A percentile compares a stretch with the other conserved stretches of the same genome.
Conservation (phyloP, 306 rosid species). For the Elaeagnus macrophylla region DNA sequence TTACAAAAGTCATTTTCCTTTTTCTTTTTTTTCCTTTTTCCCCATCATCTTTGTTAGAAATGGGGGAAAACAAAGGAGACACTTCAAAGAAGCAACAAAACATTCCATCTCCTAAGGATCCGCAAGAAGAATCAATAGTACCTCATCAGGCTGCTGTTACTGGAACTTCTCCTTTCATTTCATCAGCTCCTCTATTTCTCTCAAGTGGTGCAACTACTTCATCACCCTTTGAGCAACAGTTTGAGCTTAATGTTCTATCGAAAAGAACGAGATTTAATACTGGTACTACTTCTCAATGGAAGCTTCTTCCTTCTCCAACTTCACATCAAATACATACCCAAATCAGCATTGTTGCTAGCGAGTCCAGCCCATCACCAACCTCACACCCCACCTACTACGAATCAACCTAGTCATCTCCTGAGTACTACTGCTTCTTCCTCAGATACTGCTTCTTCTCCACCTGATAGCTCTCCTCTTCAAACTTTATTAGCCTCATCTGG, state of each 20-base stretch:
- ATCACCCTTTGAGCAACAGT: constrained; percentile 44
- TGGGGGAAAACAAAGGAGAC: constrained; percentile 71
- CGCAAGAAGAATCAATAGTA: constrained; percentile 43
- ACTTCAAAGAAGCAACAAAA: constrained; percentile 50
- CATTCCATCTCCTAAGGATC: constrained; percentile 47
- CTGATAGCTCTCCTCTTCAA: constrained; percentile 45
- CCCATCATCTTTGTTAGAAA: constrained; percentile 37
- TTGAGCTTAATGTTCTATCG: constrained; percentile 44
- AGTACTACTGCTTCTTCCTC: constrained; percentile 47
- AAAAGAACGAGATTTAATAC: constrained; percentile 54
- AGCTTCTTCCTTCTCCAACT: constrained; percentile 62
- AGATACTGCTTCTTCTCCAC: constrained; percentile 67
- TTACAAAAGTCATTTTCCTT: constrained; percentile 1
- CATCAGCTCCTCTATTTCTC: constrained; percentile 43
- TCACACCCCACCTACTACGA: constrained; percentile 7
- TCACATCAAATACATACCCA: constrained; percentile 46
- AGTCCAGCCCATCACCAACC: constrained; percentile 62
- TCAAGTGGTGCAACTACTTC: constrained; percentile 42
- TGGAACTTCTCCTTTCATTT: constrained; percentile 10
- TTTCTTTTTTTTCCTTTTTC: background rate
- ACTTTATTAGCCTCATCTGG: constrained; percentile 33
- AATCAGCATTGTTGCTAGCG: constrained; percentile 31
- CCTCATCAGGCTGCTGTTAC: constrained; percentile 12
- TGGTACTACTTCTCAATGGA: constrained; percentile 65
- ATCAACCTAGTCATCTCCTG: constrained; percentile 10